phyloP scores from a whole-genome alignment of 805 yeast genomes.

The Wickerhamomyces rabaulensis region DNA sequence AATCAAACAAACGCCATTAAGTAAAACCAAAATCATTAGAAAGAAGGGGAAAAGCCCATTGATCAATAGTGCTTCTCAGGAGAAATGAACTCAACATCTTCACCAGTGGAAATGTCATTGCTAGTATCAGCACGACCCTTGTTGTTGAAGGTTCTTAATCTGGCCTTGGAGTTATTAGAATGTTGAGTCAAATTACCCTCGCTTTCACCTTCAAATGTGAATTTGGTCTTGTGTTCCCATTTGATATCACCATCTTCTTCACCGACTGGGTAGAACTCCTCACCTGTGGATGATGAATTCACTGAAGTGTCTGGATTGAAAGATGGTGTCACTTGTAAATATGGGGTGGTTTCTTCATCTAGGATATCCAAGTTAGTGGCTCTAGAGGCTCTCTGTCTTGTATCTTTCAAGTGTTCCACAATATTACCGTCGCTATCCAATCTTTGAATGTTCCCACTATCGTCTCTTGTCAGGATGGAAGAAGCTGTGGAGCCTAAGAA shows the following conservation, averaged over 20 bases:
- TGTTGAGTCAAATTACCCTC: conserved; percentile 9
- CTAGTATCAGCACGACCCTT: conserved; percentile 29
- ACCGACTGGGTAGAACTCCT: conserved; percentile 22
- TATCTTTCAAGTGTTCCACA: conserved; percentile 11
- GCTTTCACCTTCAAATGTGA: conserved; percentile 23
- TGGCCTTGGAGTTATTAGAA: conserved; percentile 23
- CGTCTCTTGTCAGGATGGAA: conserved; percentile 22
- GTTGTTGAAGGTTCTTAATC: conserved; percentile 30
- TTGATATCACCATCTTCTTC: conserved; percentile 14
- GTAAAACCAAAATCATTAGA: background rate
- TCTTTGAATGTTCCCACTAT: conserved; percentile 24
- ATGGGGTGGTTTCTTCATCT: conserved; percentile 18
- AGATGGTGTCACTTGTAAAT: conserved; percentile 2
- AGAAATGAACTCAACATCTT: conserved; percentile 27
- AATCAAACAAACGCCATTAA: conserved; percentile 1
- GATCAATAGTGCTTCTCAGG: background rate
- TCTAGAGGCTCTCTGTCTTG: conserved; percentile 17
- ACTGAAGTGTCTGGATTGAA: conserved; percentile 16
- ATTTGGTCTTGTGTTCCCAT: conserved; percentile 19
- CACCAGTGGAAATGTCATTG: conserved; percentile 23
- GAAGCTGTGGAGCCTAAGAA: conserved; percentile 27
- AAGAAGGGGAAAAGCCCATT: background rate
- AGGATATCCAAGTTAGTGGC: conserved; percentile 21
- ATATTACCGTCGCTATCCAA: conserved; percentile 26
- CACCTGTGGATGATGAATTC: conserved; percentile 18